Conservation (phyloP, 2,329 filamentous ascomycete genomes). For the Falciphora oryzae region DNA sequence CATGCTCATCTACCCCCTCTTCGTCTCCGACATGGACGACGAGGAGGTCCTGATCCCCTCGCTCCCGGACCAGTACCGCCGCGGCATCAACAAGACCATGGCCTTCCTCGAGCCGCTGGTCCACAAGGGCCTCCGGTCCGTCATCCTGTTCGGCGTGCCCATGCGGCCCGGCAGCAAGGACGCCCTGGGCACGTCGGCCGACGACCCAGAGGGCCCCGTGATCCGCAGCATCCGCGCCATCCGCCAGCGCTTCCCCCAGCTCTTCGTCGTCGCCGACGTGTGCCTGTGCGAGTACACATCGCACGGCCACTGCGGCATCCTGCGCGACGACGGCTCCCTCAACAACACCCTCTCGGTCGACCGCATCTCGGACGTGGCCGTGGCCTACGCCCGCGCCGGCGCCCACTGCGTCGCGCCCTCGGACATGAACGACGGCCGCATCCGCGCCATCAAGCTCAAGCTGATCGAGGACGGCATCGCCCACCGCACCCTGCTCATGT, state of each 20-base stretch:
- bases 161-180: constrained; percentile 78
- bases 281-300: constrained; percentile 98
- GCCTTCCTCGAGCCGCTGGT: constrained; percentile 82
- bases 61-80: constrained; percentile 82
- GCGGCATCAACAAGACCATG: constrained; percentile 79
- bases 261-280: constrained; percentile 90
- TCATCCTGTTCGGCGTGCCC: constrained; percentile 94
- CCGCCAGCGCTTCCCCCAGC: constrained; percentile 75
- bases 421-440: constrained; percentile 98
- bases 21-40: constrained; percentile 89
- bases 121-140: constrained; percentile 81
- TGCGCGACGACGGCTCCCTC: constrained; percentile 84
- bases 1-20: constrained; percentile 97
- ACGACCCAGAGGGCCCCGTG: constrained; percentile 89
- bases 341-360: constrained; percentile 94
- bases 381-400: constrained; percentile 91
- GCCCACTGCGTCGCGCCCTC: constrained; percentile 96
- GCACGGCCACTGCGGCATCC: constrained; percentile 94
- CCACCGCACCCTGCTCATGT: constrained; percentile 91
- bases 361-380: constrained; percentile 93
- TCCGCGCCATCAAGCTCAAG: constrained; percentile 96
- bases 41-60: constrained; percentile 88
- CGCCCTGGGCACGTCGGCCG: constrained; percentile 82
- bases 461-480: constrained; percentile 91
- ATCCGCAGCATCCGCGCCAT: constrained; percentile 81